Evolutionary conservation across 2,329 filamentous ascomycete genomes (phyloP), one percentile per base, ranked within the genome.

Genomic region (Orbilia brochopaga): DNA sequence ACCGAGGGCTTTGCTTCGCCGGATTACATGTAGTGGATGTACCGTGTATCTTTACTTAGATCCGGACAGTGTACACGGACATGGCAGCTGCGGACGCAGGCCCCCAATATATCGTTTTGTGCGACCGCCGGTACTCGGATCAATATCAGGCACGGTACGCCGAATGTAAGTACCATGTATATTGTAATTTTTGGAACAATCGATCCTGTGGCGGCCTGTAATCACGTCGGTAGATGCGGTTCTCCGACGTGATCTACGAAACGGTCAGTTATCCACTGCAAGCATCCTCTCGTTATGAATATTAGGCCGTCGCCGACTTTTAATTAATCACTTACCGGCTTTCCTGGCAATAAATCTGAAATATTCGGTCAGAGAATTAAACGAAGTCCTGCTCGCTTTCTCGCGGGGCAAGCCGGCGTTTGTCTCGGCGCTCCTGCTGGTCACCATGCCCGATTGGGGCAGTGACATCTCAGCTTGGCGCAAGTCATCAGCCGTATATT

Each of bases 401-500:
- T 55, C 23, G 23, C 19, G 32, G 8, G 13, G 32, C 24, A 53
- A 40, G 7, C 24, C 11, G n/a, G 15, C 19, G 50, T 53, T 53
- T 53, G 24, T 53, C 24, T n/a, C 21, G 30, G 24, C 17, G 50
- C 5, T 23, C 6, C 44, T 21, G 7, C 15, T 11, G 8, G 19
- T 24, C 17, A 51, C 64, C 44, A 58, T 62, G 27, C 65, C 52
- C 24, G 56, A 69, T 58, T 19, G 58, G 35, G 64, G 53, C 50
- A 54, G 56, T 61, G 56, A 50, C 13, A 46, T 53, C 53, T 63
- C 55, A 65, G 60, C 67, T 72, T 65, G 60, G 67, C 60, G 59
- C 66, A 59, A 70, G 59, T 63, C 67, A 72, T 59, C 48, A 51
- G 24, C 46, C 50, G 27, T 32, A 46, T 64, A 70, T 72, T 65